Evolutionary conservation across 371 early-diverging fungal genomes (phyloP).

Genomic region (Mortierella sp.): DNA sequence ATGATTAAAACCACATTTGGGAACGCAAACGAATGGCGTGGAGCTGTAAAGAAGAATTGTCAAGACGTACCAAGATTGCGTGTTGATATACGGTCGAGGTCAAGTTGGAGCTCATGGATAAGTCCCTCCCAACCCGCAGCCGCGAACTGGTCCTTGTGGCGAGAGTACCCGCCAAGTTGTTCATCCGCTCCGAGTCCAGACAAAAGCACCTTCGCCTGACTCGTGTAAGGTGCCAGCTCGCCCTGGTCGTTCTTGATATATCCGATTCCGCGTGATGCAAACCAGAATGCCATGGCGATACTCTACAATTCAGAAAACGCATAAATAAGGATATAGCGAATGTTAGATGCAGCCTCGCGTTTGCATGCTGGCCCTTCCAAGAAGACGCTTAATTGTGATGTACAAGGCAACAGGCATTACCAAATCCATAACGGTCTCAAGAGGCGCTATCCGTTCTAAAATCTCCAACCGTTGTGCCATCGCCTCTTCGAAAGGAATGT

Average conservation of each 20-base stretch:
- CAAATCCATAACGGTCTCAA: slow-evolving; percentile 95
- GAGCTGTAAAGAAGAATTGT: background rate
- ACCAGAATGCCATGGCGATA: slow-evolving; percentile 98
- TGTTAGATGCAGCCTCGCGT: background rate
- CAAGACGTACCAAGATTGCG: slow-evolving; percentile 81
- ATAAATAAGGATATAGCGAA: background rate
- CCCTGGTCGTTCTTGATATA: slow-evolving; percentile 42
- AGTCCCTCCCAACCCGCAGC: slow-evolving; percentile 76
- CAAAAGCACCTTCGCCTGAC: slow-evolving; percentile 84
- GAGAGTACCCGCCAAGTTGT: slow-evolving; percentile 93
- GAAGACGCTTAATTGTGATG: background rate
- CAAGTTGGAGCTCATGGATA: slow-evolving; percentile 83
- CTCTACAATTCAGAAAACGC: slow-evolving; percentile 65
- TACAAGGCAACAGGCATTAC: slow-evolving; percentile 47
- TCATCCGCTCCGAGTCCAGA: slow-evolving; percentile 98
- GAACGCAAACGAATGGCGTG: no score
- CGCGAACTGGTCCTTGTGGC: slow-evolving; percentile 85
- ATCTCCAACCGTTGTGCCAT: slow-evolving; percentile 70
- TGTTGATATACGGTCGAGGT: slow-evolving; percentile 86
- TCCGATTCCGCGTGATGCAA: slow-evolving; percentile 88
- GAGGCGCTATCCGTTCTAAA: slow-evolving; percentile 81
- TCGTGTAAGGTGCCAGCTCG: slow-evolving; percentile 62
- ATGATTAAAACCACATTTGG: no score
- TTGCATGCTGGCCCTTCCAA: background rate
- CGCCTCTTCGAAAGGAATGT: slow-evolving; percentile 87